Conservation (phyloP, 2,329 filamentous ascomycete genomes). For the Oidium heveae region DNA sequence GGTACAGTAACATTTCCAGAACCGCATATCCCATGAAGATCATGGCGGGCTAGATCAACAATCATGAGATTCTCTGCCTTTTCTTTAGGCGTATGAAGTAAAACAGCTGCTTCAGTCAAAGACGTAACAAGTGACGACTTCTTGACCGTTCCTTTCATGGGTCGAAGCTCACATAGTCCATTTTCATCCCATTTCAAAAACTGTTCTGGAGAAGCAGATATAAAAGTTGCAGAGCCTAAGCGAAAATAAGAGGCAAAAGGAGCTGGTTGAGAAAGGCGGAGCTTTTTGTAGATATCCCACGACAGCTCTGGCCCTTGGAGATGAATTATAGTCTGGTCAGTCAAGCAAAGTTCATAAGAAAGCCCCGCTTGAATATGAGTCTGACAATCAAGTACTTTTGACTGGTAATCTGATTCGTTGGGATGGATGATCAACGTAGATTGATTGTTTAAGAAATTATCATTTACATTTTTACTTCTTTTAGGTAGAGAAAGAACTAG, state of each 20-base stretch:
- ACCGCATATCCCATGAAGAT: slow-evolving; percentile 65
- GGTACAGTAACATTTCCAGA: slow-evolving; percentile 47
- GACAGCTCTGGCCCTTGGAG: slow-evolving; percentile 3
- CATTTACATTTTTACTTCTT: background rate
- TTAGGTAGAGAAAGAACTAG: background rate
- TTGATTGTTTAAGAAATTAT: background rate
- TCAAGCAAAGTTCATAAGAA: slow-evolving; percentile 19
- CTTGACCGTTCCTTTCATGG: slow-evolving; percentile 91
- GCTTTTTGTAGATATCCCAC: slow-evolving; percentile 13
- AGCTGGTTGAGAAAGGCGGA: slow-evolving; percentile 12
- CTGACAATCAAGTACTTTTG: slow-evolving; percentile 15
- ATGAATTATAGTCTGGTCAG: slow-evolving; percentile 12
- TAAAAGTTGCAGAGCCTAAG: slow-evolving; percentile 41
- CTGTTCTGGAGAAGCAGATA: slow-evolving; percentile 71
- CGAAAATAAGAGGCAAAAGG: slow-evolving; percentile 52
- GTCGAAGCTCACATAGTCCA: slow-evolving; percentile 53
- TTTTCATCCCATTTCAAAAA: slow-evolving; percentile 45
- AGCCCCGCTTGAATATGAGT: slow-evolving; percentile 15
- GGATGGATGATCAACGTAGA: slow-evolving; percentile 8
- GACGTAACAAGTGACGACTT: slow-evolving; percentile 42
- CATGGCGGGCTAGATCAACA: slow-evolving; percentile 84
- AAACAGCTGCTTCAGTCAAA: slow-evolving; percentile 40
- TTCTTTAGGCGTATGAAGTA: slow-evolving; percentile 66
- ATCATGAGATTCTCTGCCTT: slow-evolving; percentile 96
- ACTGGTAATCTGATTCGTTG: slow-evolving; percentile 11